Conservation (phyloP, 768 basidiomycete genomes). For the Boletus huronensis region DNA sequence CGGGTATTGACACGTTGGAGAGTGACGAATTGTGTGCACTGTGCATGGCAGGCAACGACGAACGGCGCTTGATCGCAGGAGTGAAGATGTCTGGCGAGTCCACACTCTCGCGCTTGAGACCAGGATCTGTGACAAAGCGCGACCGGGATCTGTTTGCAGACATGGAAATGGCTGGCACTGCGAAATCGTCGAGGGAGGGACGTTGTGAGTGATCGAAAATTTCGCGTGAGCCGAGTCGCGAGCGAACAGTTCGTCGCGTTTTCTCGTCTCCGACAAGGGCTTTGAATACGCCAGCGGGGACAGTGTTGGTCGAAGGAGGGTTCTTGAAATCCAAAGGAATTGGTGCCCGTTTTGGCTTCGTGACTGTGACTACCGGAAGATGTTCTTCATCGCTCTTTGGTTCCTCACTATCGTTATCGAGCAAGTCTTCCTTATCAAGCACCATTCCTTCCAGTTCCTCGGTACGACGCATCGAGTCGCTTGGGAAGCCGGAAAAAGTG, state of each 20-base stretch:
- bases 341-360: constrained; percentile 61
- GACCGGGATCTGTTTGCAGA: constrained; percentile 55
- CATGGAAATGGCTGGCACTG: constrained; percentile 63
- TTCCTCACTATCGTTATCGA: constrained; percentile 7
- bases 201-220: constrained; percentile 63
- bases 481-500: constrained; percentile 64
- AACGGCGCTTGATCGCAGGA: constrained; percentile 46
- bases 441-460: constrained; percentile 13
- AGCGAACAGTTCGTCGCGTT: constrained; percentile 68
- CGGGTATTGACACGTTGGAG: constrained; percentile 43
- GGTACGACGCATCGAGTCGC: constrained; percentile 25
- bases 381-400: constrained; percentile 13
- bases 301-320: constrained; percentile 62
- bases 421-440: constrained; percentile 8
- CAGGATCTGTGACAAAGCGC: constrained; percentile 59
- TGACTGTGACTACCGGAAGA: constrained; percentile 12
- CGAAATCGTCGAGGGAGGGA: constrained; percentile 75
- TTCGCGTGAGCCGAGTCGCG: constrained; percentile 71
- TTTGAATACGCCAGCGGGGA: constrained; percentile 85
- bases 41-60: constrained; percentile 55
- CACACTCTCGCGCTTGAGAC: constrained; percentile 30
- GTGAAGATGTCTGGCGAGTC: constrained; percentile 42
- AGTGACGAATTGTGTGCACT: constrained; percentile 43
- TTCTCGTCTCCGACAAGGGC: constrained; percentile 67
- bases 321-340: constrained; percentile 78